Evolutionary conservation across 805 yeast genomes (phyloP).

Genomic region (Saturnispora zaruensis): DNA sequence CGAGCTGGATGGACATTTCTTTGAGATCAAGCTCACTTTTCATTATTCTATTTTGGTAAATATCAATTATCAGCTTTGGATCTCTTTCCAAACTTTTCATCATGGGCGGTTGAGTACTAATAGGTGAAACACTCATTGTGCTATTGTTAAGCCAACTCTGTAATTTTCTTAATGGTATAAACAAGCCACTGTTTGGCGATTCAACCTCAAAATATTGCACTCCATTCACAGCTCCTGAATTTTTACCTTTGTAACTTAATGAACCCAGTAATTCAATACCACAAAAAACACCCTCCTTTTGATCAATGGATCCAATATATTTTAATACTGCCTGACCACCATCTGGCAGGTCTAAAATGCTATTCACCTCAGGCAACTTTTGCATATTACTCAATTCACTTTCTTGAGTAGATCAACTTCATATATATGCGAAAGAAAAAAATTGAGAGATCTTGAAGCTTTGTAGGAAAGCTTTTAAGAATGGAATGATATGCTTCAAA

Average conservation of each 20-base stretch:
- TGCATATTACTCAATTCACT: background rate
- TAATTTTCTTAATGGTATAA: conserved; percentile 48
- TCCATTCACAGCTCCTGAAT: conserved; percentile 77
- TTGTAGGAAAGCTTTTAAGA: background rate
- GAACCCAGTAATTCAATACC: conserved; percentile 81
- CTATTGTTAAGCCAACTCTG: conserved; percentile 6
- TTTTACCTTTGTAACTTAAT: conserved; percentile 60
- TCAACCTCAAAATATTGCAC: conserved; percentile 56
- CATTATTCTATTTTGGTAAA: conserved; percentile 23
- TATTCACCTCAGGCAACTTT: background rate
- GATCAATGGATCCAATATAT: conserved; percentile 65
- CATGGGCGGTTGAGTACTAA: background rate
- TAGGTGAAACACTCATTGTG: background rate
- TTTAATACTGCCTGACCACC: conserved; percentile 44
- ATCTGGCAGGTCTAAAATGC: background rate
- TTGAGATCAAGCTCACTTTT: conserved; percentile 38
- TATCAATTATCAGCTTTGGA: background rate
- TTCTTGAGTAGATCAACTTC: background rate
- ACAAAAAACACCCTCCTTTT: conserved; percentile 69
- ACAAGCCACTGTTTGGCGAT: conserved; percentile 63
- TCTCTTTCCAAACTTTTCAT: background rate
- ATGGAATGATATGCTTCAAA: background rate
- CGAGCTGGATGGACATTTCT: conserved; percentile 41
- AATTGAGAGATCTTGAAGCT: background rate
- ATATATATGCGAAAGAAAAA: background rate